A percentile compares a stretch with the other conserved stretches of the same genome.
These are phyloP conservation scores for Sugiyamaella grinbergsii DNA, from an alignment of 1,139 yeast genomes.

Conservation along the genomic window DNA sequence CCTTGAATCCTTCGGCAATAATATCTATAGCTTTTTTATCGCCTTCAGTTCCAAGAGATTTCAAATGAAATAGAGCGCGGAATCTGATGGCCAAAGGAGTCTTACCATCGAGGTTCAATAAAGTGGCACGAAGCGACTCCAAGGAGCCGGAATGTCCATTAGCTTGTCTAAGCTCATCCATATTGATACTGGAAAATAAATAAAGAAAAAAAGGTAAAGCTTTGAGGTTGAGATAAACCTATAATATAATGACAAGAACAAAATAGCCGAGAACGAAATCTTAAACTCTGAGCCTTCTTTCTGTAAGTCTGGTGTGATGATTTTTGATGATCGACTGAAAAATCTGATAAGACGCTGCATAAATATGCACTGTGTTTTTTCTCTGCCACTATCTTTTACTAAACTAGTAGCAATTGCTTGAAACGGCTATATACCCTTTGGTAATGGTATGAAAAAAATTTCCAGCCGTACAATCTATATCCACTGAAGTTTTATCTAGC, in stretches of 20 bases:
- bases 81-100: constrained; percentile 81
- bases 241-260: too few relatives aligned
- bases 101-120: constrained; percentile 51
- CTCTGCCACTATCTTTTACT: constrained; percentile 15
- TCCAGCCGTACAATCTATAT: constrained; percentile 10
- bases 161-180: constrained; percentile 45
- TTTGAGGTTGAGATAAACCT: too few relatives aligned
- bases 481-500: background rate
- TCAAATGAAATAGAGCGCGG: constrained; percentile 89
- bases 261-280: too few relatives aligned
- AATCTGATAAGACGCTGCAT: constrained; percentile 15
- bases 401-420: background rate
- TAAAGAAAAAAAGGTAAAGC: background rate
- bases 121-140: constrained; percentile 33
- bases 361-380: background rate
- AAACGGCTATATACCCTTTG: background rate
- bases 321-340: constrained; percentile 14
- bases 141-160: constrained; percentile 40
- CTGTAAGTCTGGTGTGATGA: background rate
- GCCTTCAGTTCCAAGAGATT: constrained; percentile 71
- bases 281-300: background rate
- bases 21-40: constrained; percentile 73
- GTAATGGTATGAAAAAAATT: constrained; percentile 8
- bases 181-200: constrained; percentile 21
- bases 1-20: constrained; percentile 77